Conservation (phyloP, 2,329 filamentous ascomycete species). For the Penicillium sumatraense region DNA sequence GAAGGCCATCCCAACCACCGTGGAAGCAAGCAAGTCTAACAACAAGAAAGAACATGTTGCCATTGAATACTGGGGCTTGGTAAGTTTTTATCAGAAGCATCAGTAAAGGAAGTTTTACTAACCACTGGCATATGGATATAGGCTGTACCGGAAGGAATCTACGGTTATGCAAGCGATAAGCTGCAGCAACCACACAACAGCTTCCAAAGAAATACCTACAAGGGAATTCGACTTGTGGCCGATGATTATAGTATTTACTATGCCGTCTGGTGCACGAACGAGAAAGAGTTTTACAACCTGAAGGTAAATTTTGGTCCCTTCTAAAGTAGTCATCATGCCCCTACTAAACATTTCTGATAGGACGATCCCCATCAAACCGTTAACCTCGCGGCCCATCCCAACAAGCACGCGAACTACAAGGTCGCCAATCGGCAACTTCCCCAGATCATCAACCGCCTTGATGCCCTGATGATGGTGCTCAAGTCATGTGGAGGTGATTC, state of each 20-base stretch:
- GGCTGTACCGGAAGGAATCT: slow-evolving; percentile 34
- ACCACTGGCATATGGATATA: not conserved
- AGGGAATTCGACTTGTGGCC: slow-evolving; percentile 60
- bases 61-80: slow-evolving; percentile 61
- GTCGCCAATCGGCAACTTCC: slow-evolving; percentile 25
- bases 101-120: not conserved
- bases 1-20: slow-evolving; percentile 52
- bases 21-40: slow-evolving; percentile 24
- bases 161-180: slow-evolving; percentile 30
- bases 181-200: slow-evolving; percentile 17
- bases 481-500: slow-evolving; percentile 63
- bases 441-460: slow-evolving; percentile 57
- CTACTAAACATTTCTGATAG: slow-evolving; percentile 33
- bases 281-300: slow-evolving; percentile 69
- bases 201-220: slow-evolving; percentile 62
- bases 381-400: slow-evolving; percentile 45
- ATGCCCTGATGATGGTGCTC: slow-evolving; percentile 63
- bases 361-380: slow-evolving; percentile 58
- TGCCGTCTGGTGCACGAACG: slow-evolving; percentile 70
- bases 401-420: slow-evolving; percentile 20
- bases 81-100: slow-evolving; percentile 19
- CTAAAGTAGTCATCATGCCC: not conserved
- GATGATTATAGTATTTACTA: slow-evolving; percentile 66
- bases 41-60: slow-evolving; percentile 58
- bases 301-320: slow-evolving; percentile 43